These are phyloP conservation scores for Chaetomium cochliodes DNA, from an alignment of 495 filamentous ascomycete genomes.

Conservation along the genomic window DNA sequence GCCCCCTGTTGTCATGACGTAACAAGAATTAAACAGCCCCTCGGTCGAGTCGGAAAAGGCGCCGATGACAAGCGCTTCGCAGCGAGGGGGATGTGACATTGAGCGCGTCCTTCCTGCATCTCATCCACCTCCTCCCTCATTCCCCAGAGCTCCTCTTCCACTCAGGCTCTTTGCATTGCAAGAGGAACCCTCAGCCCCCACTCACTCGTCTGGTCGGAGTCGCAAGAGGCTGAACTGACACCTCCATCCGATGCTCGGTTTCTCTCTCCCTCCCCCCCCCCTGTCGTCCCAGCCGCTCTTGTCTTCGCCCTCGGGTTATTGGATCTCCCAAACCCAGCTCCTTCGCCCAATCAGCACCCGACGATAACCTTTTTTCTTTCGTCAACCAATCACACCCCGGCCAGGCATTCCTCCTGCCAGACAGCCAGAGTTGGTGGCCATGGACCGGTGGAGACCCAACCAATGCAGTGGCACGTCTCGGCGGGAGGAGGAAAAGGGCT, in stretches of 20 bases:
- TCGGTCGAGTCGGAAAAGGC: not conserved
- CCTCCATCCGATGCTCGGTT: not conserved
- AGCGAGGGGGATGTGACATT: not conserved
- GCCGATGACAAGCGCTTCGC: slow-evolving; percentile 20
- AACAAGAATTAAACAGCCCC: slow-evolving; percentile 15
- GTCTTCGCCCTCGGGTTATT: not conserved
- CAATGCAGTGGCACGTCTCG: slow-evolving; percentile 13
- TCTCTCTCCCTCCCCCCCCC: too few relatives aligned
- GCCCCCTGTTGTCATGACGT: slow-evolving; percentile 21
- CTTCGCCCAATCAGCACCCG: slow-evolving; percentile 8
- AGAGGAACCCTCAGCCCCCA: too few relatives aligned
- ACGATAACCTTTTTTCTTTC: slow-evolving; percentile 21
- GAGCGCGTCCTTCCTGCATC: not conserved
- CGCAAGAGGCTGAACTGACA: too few relatives aligned
- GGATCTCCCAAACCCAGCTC: not conserved
- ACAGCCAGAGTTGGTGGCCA: not conserved
- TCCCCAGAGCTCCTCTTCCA: not conserved
- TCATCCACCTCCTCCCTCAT: not conserved
- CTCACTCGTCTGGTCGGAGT: not conserved
- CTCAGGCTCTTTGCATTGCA: not conserved
- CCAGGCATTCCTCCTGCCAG: not conserved
- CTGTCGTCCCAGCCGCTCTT: not conserved
- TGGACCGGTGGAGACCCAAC: slow-evolving; percentile 3
- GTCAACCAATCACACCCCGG: slow-evolving; percentile 12
- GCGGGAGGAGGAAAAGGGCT: not conserved